A percentile compares a stretch with the other conserved stretches of the same genome.
Conservation (phyloP, 139 green algal species). For the Trebouxia sp. region DNA sequence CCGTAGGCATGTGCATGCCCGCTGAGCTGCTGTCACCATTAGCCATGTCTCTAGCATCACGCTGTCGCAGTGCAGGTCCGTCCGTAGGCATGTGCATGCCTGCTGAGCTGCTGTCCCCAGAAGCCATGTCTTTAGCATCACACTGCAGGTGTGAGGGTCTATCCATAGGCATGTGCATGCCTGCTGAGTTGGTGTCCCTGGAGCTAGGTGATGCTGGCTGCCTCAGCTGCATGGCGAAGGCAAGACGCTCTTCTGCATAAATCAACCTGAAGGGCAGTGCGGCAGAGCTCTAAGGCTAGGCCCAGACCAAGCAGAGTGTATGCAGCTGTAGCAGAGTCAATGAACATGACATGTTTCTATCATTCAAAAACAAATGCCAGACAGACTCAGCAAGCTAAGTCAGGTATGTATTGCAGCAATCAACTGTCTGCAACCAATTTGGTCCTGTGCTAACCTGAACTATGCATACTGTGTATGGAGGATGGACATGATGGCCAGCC, state of each 20-base stretch:
- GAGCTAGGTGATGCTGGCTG: too few relatives aligned
- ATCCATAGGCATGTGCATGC: not conserved
- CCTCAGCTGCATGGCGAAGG: conserved; percentile 4
- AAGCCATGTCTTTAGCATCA: not conserved
- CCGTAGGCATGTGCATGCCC: not conserved
- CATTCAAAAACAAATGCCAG: not conserved
- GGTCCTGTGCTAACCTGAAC: not conserved
- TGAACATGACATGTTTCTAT: not conserved
- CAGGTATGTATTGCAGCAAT: too few relatives aligned
- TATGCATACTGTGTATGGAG: not conserved
- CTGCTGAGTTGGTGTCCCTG: not conserved
- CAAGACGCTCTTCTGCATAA: conserved; percentile 7
- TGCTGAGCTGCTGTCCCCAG: not conserved
- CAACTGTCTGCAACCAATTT: too few relatives aligned
- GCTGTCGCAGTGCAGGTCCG: not conserved
- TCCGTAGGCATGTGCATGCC: not conserved
- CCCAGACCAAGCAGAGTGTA: not conserved
- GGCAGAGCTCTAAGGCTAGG: not conserved
- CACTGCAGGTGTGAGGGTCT: not conserved
- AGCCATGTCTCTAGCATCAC: not conserved
- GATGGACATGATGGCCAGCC: too few relatives aligned
- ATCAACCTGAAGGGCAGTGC: not conserved
- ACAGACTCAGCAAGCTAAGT: too few relatives aligned
- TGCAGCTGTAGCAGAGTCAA: not conserved
- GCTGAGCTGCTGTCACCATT: not conserved